Percentiles rank a stretch among this genome's conserved stretches.
phyloP scores from a whole-genome alignment of 495 filamentous ascomycete genomes.

The Ascobolus immersus region DNA sequence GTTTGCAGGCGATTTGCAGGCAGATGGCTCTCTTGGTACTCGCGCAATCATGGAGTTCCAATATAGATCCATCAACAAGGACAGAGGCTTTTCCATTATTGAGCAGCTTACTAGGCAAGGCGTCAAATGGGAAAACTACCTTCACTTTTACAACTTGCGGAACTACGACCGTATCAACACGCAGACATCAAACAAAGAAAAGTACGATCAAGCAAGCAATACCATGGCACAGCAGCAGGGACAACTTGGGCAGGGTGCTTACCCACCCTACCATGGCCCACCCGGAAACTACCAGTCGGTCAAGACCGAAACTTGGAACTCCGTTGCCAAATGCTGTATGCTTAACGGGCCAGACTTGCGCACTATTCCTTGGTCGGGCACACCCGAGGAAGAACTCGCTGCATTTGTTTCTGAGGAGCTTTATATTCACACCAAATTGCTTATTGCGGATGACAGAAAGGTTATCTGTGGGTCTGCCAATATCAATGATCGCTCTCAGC shows the following conservation, averaged over 20 bases:
- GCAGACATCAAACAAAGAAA: conserved; percentile 34
- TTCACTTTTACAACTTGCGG: conserved; percentile 84
- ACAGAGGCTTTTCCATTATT: conserved; percentile 71
- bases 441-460: conserved; percentile 73
- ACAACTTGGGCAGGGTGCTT: not conserved
- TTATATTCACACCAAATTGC: conserved; percentile 80
- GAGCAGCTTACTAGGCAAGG: conserved; percentile 48
- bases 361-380: conserved; percentile 54
- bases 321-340: conserved; percentile 67
- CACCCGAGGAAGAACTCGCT: conserved; percentile 48
- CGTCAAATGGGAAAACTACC: conserved; percentile 45
- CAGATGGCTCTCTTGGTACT: conserved; percentile 56
- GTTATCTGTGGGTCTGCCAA: conserved; percentile 87
- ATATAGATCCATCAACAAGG: conserved; percentile 57
- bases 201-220: conserved; percentile 21
- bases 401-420: conserved; percentile 83
- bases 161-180: conserved; percentile 84
- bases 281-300: not conserved
- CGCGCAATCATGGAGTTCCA: conserved; percentile 93
- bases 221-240: not conserved
- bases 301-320: conserved; percentile 36
- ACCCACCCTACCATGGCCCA: not conserved
- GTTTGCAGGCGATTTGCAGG: conserved; percentile 69
- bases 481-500: conserved; percentile 79
- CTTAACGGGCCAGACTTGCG: conserved; percentile 48